Evolutionary conservation across 23 red algal genomes (phyloP).

Genomic region (Chondrus crispus): DNA sequence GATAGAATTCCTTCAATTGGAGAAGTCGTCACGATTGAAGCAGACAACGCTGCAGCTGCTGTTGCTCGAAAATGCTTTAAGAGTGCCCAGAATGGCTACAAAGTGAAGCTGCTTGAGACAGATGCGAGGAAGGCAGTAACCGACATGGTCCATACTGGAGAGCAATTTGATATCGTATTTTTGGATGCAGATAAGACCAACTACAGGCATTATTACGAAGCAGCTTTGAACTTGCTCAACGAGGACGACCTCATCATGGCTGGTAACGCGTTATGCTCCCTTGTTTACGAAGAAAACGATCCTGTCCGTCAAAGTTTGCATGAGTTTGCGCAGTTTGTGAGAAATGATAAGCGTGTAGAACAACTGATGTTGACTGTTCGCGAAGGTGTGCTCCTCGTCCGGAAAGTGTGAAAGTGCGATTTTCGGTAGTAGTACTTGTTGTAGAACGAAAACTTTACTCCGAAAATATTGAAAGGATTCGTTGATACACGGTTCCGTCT

Average conservation of each 20-base stretch:
- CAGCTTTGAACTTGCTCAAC: conserved; percentile 54
- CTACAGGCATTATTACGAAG: conserved; percentile 85
- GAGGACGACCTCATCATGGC: conserved; percentile 63
- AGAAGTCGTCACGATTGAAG: conserved; percentile 67
- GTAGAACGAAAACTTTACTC: too few relatives aligned
- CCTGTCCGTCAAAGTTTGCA: conserved; percentile 61
- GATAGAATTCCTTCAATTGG: conserved; percentile 35
- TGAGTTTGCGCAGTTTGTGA: conserved; percentile 71
- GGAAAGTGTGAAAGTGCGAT: too few relatives aligned
- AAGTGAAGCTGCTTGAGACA: conserved; percentile 50
- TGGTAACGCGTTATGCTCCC: conserved; percentile 78
- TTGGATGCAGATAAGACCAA: conserved; percentile 89
- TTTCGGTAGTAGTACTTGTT: too few relatives aligned
- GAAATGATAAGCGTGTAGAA: conserved; percentile 57
- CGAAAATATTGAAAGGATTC: too few relatives aligned
- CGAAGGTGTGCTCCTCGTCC: conserved; percentile 67
- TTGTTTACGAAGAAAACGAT: conserved; percentile 67
- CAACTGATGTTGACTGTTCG: conserved; percentile 84
- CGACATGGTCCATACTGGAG: conserved; percentile 1
- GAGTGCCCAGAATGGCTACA: neutral
- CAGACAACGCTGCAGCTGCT: conserved; percentile 47
- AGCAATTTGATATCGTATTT: conserved; percentile 88
- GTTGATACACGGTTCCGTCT: too few relatives aligned
- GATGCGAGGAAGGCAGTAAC: conserved; percentile 47
- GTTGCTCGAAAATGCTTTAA: conserved; percentile 62